Evolutionary conservation across 345 rosid species (phyloP), one percentile per base, ranked within the genome.

Genomic region (Moricandia moricandioides): DNA sequence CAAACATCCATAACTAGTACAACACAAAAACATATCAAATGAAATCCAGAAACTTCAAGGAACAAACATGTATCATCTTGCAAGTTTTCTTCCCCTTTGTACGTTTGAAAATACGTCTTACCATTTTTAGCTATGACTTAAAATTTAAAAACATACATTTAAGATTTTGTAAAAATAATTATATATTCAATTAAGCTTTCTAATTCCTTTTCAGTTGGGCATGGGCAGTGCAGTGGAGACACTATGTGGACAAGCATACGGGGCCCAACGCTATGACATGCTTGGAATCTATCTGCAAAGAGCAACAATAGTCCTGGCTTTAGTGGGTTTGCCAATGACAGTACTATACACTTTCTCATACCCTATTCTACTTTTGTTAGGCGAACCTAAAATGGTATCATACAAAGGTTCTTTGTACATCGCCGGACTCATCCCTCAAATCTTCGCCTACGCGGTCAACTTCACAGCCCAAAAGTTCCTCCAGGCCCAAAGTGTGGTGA

Each of bases 401-500:
- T 85, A 91, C 4, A 83, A 78, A 0, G 90, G 86, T 0, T 89
- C 90, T 0, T 33, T 83, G 4, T 93, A 40, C 47, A 40, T 40
- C 47, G 47, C 47, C 47, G 47, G 47, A 40, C 47, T 40, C 47
- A 40, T 40, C 47, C 47, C 47, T 40, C 47, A 40, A 40, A 40
- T 40, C 47, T 40, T 40, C 10, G 47, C 47, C 47, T 40, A 40
- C 47, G 47, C 47, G 1, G n/a, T 40, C 47, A 40, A 40, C 47
- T 40, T 40, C 47, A 40, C 98, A 1, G 88, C 89, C 39, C 92
- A 89, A 8, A 89, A 87, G 5, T 89, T 85, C 56, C 87, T 89
- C 12, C 96, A 88, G 37, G 79, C 96, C 0, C 96, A 89, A 55
- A 84, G 91, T 71, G 87, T 88, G 5, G 88, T 90, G 29, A 21